A percentile compares a stretch with the other conserved stretches of the same genome.
These are phyloP conservation scores for Astathelohania contejeani DNA, from an alignment of 371 early-diverging fungal genomes.

Conservation along the genomic window DNA sequence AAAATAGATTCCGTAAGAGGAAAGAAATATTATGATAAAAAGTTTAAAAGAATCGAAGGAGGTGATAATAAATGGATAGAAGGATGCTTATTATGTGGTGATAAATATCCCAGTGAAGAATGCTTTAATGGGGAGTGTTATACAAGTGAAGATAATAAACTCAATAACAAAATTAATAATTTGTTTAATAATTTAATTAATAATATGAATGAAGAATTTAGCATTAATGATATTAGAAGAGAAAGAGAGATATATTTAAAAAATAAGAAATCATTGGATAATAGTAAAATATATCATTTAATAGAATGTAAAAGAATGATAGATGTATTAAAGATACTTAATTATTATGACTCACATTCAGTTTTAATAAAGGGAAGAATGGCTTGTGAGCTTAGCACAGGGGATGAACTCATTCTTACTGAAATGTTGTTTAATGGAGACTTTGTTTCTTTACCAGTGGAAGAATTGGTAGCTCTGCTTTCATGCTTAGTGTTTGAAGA, in stretches of 20 bases:
- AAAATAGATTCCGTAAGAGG: background rate
- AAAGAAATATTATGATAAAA: background rate
- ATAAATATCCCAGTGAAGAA: background rate
- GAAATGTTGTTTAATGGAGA: constrained; percentile 96
- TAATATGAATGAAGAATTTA: background rate
- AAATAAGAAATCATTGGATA: background rate
- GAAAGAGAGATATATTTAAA: background rate
- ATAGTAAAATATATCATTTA: constrained; percentile 47
- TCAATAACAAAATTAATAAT: constrained; percentile 1
- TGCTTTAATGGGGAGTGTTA: background rate
- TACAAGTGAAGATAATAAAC: background rate
- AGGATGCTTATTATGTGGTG: background rate
- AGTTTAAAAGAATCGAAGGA: background rate
- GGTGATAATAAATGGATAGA: constrained; percentile 1
- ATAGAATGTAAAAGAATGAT: constrained; percentile 52
- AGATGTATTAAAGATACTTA: constrained; percentile 46
- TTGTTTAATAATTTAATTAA: background rate
- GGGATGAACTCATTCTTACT: constrained; percentile 85
- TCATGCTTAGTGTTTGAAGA: constrained; percentile 85
- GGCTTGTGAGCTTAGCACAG: constrained; percentile 91
- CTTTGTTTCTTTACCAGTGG: constrained; percentile 73
- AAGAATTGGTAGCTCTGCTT: constrained; percentile 71
- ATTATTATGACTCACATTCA: constrained; percentile 40
- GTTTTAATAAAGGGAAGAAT: constrained; percentile 83
- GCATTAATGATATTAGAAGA: background rate